Evolutionary conservation across 345 rosid species (phyloP).

Genomic region (Erucastrum elatum): DNA sequence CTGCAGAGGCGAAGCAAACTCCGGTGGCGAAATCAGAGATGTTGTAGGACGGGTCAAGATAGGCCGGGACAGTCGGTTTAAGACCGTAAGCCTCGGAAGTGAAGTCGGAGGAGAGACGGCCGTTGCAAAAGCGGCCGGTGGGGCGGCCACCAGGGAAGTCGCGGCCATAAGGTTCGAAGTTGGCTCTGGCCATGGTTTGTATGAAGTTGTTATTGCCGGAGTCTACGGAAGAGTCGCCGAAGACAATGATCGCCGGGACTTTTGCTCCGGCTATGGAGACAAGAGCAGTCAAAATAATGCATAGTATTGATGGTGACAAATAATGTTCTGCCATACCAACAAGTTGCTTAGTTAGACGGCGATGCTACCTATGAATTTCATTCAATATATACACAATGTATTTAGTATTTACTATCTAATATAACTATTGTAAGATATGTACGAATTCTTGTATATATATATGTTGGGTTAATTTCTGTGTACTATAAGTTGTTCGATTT

Average conservation of each 20-base stretch:
- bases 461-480: slow-evolving; percentile 14
- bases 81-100: slow-evolving; percentile 58
- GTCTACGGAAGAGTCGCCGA: slow-evolving; percentile 69
- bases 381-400: slow-evolving; percentile 18
- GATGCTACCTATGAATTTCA: slow-evolving; percentile 28
- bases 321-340: slow-evolving; percentile 30
- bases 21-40: slow-evolving; percentile 64
- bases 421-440: background rate
- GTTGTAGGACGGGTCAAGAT: slow-evolving; percentile 52
- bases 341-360: slow-evolving; percentile 30
- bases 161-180: slow-evolving; percentile 64
- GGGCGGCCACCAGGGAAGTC: slow-evolving; percentile 53
- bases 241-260: slow-evolving; percentile 60
- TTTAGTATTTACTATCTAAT: background rate
- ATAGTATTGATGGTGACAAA: slow-evolving; percentile 11
- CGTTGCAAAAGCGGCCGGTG: slow-evolving; percentile 65
- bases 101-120: slow-evolving; percentile 59
- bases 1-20: slow-evolving; percentile 67
- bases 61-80: slow-evolving; percentile 55
- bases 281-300: slow-evolving; percentile 22
- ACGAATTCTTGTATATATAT: background rate
- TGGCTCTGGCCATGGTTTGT: slow-evolving; percentile 52
- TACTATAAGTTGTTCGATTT: slow-evolving; percentile 24
- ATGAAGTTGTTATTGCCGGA: slow-evolving; percentile 64
- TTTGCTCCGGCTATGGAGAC: slow-evolving; percentile 36